Evolutionary conservation across 768 basidiomycete species (phyloP).

Genomic region (Phaeotremella skinneri): DNA sequence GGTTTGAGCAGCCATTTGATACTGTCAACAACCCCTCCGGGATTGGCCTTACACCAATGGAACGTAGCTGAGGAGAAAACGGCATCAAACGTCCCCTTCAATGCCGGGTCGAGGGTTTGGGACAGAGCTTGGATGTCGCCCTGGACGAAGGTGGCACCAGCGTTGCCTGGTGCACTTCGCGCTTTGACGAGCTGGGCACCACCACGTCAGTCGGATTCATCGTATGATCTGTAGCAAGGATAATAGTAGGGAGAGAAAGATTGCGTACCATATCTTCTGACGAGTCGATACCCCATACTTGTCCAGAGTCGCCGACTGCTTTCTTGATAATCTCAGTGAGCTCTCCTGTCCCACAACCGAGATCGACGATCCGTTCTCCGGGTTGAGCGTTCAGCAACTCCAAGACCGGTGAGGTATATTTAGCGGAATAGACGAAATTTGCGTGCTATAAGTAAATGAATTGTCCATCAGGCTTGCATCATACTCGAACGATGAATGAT

Average conservation of each 20-base stretch:
- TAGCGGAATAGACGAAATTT: constrained; percentile 65
- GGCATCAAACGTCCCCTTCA: constrained; percentile 60
- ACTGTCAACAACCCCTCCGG: constrained; percentile 63
- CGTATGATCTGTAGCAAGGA: too few species aligned
- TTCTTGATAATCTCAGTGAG: constrained; percentile 62
- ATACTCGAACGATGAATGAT: too few species aligned
- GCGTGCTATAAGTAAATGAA: too few species aligned
- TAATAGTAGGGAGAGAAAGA: too few species aligned
- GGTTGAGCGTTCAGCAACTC: constrained; percentile 62
- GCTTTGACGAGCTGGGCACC: constrained; percentile 60
- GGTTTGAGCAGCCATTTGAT: constrained; percentile 64
- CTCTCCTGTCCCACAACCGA: constrained; percentile 79
- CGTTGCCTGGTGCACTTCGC: constrained; percentile 54
- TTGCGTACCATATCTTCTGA: constrained; percentile 67
- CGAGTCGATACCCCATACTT: constrained; percentile 67
- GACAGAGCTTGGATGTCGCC: constrained; percentile 54
- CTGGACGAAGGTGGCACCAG: constrained; percentile 21
- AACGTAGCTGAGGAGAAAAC: constrained; percentile 77
- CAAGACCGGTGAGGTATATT: constrained; percentile 58
- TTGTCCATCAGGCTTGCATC: too few species aligned
- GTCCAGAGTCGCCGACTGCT: constrained; percentile 58
- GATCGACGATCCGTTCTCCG: constrained; percentile 62
- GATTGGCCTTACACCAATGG: constrained; percentile 82
- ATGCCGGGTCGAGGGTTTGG: constrained; percentile 21
- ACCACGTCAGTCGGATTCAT: background rate